Conservation (phyloP, 148 eudicot species). For the Arctostaphylos glauca region DNA sequence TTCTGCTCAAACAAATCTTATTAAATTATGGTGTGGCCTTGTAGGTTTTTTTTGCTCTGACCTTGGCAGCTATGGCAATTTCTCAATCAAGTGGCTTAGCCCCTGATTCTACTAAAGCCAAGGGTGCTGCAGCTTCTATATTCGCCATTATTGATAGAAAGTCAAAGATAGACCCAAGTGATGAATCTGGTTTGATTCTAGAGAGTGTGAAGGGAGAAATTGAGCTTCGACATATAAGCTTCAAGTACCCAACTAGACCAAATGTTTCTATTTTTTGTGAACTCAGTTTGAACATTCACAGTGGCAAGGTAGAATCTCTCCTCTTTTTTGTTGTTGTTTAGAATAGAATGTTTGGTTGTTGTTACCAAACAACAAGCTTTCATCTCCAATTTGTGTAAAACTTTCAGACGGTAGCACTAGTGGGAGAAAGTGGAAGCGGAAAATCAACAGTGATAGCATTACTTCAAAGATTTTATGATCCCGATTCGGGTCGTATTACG, state of each 20-base stretch:
- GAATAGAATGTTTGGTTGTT: not conserved
- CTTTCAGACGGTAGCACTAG: constrained; percentile 61
- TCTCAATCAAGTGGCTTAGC: constrained; percentile 50
- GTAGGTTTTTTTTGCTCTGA: constrained; percentile 69
- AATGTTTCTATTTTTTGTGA: constrained; percentile 53
- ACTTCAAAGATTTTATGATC: constrained; percentile 69
- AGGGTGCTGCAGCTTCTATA: constrained; percentile 51
- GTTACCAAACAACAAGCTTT: not conserved
- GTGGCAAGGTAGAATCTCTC: constrained; percentile 48
- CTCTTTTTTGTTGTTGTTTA: not conserved
- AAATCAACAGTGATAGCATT: constrained; percentile 75
- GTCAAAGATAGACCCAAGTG: constrained; percentile 62
- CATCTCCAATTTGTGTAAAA: not conserved
- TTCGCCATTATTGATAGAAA: constrained; percentile 60
- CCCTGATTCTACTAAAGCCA: constrained; percentile 61
- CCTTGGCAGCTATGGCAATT: constrained; percentile 59
- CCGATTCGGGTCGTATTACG: constrained; percentile 55
- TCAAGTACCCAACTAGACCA: constrained; percentile 67
- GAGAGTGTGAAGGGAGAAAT: constrained; percentile 60
- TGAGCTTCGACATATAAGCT: constrained; percentile 53
- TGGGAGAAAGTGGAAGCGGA: constrained; percentile 88
- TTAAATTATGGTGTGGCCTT: not conserved
- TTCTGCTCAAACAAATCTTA: too few relatives aligned
- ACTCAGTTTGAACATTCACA: constrained; percentile 48
- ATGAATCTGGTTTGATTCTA: constrained; percentile 52